Base-by-base conservation (phyloP, 345 rosid genomes). In the Gossypium australe region DNA sequence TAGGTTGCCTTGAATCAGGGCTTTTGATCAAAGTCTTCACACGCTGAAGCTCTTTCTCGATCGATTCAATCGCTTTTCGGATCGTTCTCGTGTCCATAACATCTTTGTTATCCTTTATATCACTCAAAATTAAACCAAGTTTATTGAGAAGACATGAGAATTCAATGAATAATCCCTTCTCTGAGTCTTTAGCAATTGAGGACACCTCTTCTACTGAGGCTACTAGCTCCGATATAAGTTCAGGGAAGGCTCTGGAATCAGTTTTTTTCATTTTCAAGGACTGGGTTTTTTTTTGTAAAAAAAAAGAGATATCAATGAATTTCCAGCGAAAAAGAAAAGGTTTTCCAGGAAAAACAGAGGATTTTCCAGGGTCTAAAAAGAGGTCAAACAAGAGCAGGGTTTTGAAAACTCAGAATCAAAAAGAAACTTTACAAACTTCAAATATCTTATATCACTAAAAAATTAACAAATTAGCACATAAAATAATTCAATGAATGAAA, bases 11-110 rank as follows among this genome's bases (percentile, higher is more conserved):
- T 3, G 89, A 80, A 79, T 71, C 25, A 71, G 73, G 53, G 69
- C 67, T 70, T 52, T 71, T 48, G 38, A 90, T 76, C 81, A 83
- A 63, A 61, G 60, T 71, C 81, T 84, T 79, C 2, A 83, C 89
- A n/a, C 80, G 80, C 43, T 17, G 49, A 48, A 90, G 74, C 75
- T 87, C 89, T 25, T 80, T 81, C 48, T 75, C 78, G 1, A 88
- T 78, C 16, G 88, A 86, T 51, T 83, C 82, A 17, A 88, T 74
- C 0, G 85, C 89, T 48, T 83, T 82, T 51, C 83, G 82, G 78
- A 85, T 76, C 0, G 89, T 80, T 25, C 64, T 78, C 45, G 76
- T 76, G 74, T 82, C 89, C 85, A 77, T 79, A 16, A 48, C 79
- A 67, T 72, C 71, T 22, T 70, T 67, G 38, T 65, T 64, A 7